Conservation (phyloP, 148 eudicot genomes). For the Spergularia marina region DNA sequence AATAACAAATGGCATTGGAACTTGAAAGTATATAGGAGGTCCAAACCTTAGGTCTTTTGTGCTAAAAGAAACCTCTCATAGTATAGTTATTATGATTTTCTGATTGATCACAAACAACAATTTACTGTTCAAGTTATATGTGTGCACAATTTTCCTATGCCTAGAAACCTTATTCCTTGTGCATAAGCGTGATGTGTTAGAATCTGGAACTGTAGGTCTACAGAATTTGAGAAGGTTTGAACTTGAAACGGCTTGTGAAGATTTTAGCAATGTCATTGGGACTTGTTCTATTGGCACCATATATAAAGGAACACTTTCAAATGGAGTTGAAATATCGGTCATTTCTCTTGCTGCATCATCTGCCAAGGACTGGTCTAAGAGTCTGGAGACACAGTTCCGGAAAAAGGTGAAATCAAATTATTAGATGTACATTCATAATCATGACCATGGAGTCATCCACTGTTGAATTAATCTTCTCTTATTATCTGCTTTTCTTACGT, state of each 20-base stretch:
- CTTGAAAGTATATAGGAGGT: not conserved
- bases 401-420: slow-evolving; percentile 50
- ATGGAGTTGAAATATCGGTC: slow-evolving; percentile 81
- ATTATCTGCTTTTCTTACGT: not conserved
- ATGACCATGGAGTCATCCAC: not conserved
- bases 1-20: not conserved
- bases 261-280: slow-evolving; percentile 82
- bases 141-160: not conserved
- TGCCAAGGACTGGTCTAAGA: slow-evolving; percentile 71
- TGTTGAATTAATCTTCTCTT: not conserved
- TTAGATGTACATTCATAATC: not conserved
- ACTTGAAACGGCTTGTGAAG: slow-evolving; percentile 89
- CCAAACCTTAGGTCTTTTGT: not conserved
- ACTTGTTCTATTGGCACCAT: slow-evolving; percentile 60
- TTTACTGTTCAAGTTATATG: not conserved
- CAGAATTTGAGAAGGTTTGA: slow-evolving; percentile 79
- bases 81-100: too few species aligned
- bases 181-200: slow-evolving; percentile 10
- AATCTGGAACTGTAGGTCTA: slow-evolving; percentile 43
- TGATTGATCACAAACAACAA: not conserved
- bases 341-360: slow-evolving; percentile 48
- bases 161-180: not conserved
- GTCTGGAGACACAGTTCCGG: slow-evolving; percentile 55
- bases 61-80: not conserved
- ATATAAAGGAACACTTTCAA: slow-evolving; percentile 82